phyloP scores from a whole-genome alignment of 352 stramenopile genomes.

The Phytopythium montanum region DNA sequence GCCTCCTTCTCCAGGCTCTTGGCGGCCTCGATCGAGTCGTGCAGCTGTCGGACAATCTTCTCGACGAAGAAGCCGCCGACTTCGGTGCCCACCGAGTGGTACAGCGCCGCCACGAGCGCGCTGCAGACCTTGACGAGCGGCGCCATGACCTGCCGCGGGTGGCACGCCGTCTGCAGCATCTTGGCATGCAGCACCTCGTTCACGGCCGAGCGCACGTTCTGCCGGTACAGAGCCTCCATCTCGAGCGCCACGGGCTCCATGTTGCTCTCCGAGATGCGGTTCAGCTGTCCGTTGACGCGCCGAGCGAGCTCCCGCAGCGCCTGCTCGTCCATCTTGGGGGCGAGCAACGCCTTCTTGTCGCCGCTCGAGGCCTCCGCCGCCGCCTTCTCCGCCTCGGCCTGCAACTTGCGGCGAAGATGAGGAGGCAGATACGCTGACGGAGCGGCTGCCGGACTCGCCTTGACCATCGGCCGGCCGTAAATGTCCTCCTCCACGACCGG shows the following conservation, averaged over 20 bases:
- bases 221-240: constrained; percentile 79
- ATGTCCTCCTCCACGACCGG: constrained; percentile 71
- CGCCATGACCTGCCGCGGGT: constrained; percentile 70
- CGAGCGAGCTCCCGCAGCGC: constrained; percentile 63
- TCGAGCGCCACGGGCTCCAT: constrained; percentile 86
- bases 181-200: constrained; percentile 74
- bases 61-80: constrained; percentile 82
- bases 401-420: constrained; percentile 73
- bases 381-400: constrained; percentile 34
- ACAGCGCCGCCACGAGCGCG: constrained; percentile 65
- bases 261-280: constrained; percentile 90
- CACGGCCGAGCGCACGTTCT: constrained; percentile 62
- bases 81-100: constrained; percentile 75
- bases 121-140: constrained; percentile 73
- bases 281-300: constrained; percentile 87
- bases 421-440: constrained; percentile 83
- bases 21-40: constrained; percentile 37
- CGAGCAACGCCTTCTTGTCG: constrained; percentile 13
- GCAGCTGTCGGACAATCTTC: constrained; percentile 61
- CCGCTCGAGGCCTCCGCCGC: constrained; percentile 24
- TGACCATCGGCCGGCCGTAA: constrained; percentile 73
- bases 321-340: constrained; percentile 72
- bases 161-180: constrained; percentile 55
- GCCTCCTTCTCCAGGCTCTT: constrained; percentile 10
- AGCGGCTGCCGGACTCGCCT: constrained; percentile 30